A percentile compares a stretch with the other conserved stretches of the same genome.
Evolutionary conservation across 1,139 yeast species (phyloP).

Genomic region (Yamadazyma sp.): DNA sequence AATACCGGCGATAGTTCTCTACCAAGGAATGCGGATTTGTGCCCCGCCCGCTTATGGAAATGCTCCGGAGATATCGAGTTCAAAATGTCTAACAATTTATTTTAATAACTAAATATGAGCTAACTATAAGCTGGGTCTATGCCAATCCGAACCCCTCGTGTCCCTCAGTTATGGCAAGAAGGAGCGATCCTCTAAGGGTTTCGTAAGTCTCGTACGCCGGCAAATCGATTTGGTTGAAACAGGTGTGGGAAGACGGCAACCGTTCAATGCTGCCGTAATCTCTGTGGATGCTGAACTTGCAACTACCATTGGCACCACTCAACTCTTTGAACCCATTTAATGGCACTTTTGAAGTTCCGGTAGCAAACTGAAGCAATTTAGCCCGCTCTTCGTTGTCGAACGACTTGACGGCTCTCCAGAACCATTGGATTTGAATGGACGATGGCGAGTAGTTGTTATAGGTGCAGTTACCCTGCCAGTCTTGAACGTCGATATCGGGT

Average conservation of each 20-base stretch:
- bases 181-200: conserved; percentile 73
- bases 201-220: conserved; percentile 94
- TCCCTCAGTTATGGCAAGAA: conserved; percentile 91
- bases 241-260: conserved; percentile 93
- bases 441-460: conserved; percentile 84
- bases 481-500: conserved; percentile 94
- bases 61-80: too few relatives aligned
- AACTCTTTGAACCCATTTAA: conserved; percentile 89
- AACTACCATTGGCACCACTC: conserved; percentile 83
- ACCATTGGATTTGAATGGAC: conserved; percentile 91
- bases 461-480: conserved; percentile 86
- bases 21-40: too few relatives aligned
- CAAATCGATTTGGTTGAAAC: conserved; percentile 91
- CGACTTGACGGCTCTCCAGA: conserved; percentile 97
- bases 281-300: conserved; percentile 86
- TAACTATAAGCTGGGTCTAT: not conserved
- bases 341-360: conserved; percentile 97
- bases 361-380: conserved; percentile 88
- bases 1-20: too few relatives aligned
- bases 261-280: conserved; percentile 86
- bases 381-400: conserved; percentile 95
- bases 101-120: not conserved
- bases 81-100: not conserved
- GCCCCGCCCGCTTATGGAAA: too few relatives aligned
- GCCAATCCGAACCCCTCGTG: conserved; percentile 96